These are phyloP conservation scores for Phytophthora tubulina DNA, from an alignment of 352 stramenopile species.

Conservation along the genomic window DNA sequence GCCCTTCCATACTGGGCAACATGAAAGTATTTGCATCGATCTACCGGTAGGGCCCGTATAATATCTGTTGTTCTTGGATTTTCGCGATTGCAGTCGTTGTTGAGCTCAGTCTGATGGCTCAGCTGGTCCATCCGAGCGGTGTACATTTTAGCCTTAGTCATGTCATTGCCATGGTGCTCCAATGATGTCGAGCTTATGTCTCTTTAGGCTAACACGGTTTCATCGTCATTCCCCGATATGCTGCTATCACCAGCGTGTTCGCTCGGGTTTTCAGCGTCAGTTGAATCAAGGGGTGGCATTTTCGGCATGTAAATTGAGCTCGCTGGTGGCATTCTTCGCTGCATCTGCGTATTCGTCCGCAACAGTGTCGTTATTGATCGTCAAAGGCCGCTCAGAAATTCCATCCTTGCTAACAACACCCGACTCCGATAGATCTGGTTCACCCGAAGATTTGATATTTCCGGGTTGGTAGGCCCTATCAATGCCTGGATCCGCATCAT, in stretches of 20 bases:
- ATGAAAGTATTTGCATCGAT: constrained; percentile 44
- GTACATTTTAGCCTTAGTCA: no score
- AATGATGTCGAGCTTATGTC: not conserved
- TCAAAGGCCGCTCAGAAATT: not conserved
- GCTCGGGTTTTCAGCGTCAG: not conserved
- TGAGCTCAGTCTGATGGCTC: not conserved
- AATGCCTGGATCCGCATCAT: not conserved
- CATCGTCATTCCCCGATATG: not conserved
- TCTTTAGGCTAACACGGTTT: not conserved
- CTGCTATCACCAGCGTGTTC: not conserved
- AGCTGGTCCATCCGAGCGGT: no score
- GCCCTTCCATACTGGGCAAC: constrained; percentile 20
- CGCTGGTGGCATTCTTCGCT: no score
- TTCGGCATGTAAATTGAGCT: not conserved
- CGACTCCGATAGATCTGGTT: not conserved
- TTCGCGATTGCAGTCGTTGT: not conserved
- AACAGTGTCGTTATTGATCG: not conserved
- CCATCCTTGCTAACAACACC: not conserved
- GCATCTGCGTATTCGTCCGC: not conserved
- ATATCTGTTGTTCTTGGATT: no score
- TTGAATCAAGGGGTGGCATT: not conserved
- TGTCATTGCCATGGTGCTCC: no score
- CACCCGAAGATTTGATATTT: not conserved
- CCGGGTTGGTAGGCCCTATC: not conserved
- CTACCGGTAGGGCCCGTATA: no score